Evolutionary conservation across 495 filamentous ascomycete genomes (phyloP).

Genomic region (Venustampulla echinocandica): DNA sequence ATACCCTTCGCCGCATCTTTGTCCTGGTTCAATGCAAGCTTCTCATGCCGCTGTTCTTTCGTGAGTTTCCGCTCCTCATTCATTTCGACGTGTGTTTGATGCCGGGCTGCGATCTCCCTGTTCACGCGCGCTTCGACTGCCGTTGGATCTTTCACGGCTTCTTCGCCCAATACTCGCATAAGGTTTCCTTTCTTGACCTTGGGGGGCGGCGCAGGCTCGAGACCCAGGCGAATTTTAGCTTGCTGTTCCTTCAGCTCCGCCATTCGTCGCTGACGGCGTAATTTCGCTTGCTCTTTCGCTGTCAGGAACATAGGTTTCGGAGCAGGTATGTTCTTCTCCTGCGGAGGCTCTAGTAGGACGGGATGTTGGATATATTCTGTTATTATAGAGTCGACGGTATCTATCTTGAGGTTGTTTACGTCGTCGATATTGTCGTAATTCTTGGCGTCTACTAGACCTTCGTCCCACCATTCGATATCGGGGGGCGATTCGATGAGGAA

Average conservation of each 20-base stretch:
- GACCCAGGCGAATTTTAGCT: slow-evolving; percentile 85
- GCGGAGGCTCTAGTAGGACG: slow-evolving; percentile 81
- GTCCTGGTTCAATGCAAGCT: slow-evolving; percentile 73
- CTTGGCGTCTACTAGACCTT: slow-evolving; percentile 65
- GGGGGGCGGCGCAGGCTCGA: slow-evolving; percentile 80
- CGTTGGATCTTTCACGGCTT: slow-evolving; percentile 95
- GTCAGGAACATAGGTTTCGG: slow-evolving; percentile 93
- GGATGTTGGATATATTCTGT: slow-evolving; percentile 89
- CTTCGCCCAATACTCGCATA: slow-evolving; percentile 95
- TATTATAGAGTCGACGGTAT: slow-evolving; percentile 71
- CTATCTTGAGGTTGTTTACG: slow-evolving; percentile 60
- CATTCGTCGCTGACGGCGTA: slow-evolving; percentile 83
- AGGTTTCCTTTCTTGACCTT: slow-evolving; percentile 94
- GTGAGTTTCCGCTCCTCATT: slow-evolving; percentile 89
- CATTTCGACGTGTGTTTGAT: slow-evolving; percentile 59
- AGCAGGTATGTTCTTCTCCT: slow-evolving; percentile 68
- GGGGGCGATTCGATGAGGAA: slow-evolving; percentile 81
- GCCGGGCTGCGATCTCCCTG: slow-evolving; percentile 78
- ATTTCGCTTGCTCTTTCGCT: slow-evolving; percentile 79
- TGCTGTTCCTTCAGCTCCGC: slow-evolving; percentile 91
- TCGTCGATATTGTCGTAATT: slow-evolving; percentile 63
- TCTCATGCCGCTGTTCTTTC: slow-evolving; percentile 82
- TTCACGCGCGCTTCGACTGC: slow-evolving; percentile 93
- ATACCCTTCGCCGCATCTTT: slow-evolving; percentile 83
- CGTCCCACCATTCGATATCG: slow-evolving; percentile 97